Evolutionary conservation across 306 rosid genomes (phyloP), one percentile per base, ranked within the genome.

Genomic region (Cucumis cinereus): DNA sequence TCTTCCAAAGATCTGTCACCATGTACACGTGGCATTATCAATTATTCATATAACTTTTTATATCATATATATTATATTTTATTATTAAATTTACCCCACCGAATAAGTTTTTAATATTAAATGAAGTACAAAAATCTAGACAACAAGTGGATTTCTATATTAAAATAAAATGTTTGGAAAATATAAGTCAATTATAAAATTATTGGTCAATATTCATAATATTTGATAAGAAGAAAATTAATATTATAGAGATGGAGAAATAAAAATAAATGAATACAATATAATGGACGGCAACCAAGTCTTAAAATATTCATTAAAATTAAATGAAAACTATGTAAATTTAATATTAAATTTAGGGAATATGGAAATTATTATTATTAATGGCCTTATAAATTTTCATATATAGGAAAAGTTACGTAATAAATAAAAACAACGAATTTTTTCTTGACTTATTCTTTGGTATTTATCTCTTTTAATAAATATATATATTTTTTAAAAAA

Each of bases 1-100:
- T 94, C 97, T 77, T 92, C 99, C 33, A 94, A 78, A 3, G 85
- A 83, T 77, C 95, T 91, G 83, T 38, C 20, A 50, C 8, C 74
- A 68, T 64, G 53, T 20, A 41, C 74, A 68, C 35, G n/a, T 41
- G 3, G n/a, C 74, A 68, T 12, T 1, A 1, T 63, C 19, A 63
- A 1, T 35, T 9, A 63, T 13, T 38, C 43, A 38, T 38, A 0
- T 38, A 38, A 38, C 1, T 38, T 38, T 38, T 8, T 7, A 38
- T 38, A 38, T 38, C 8, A 38, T 38, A 38, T 38, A 38, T 38
- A 38, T 8, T 38, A 38, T 10, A 7, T 38, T 38, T 38, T 38
- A 38, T 7, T 38, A 38, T 38, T 38, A 38, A 38, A 7, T 43
- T 57, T 57, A 11, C 8, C 8, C 7, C 33, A 57, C 7, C 14